These are phyloP conservation scores for Calocybe indica DNA, from an alignment of 768 basidiomycete species.

Conservation along the genomic window DNA sequence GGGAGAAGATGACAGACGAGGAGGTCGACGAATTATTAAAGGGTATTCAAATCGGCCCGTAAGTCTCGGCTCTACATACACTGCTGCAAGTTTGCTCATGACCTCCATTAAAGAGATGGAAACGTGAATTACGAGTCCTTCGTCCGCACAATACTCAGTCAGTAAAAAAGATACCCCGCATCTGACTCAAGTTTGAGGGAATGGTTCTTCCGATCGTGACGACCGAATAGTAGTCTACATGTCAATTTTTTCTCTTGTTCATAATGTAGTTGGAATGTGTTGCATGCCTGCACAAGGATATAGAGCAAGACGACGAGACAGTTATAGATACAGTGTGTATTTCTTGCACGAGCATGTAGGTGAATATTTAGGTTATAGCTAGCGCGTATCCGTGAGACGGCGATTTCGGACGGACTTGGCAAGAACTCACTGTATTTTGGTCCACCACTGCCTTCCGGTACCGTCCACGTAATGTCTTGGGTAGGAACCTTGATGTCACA, in stretches of 20 bases:
- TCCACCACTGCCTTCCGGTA: constrained; percentile 94
- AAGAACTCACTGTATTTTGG: constrained; percentile 84
- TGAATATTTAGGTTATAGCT: too few relatives aligned
- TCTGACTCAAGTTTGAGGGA: neutral
- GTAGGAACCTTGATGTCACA: constrained; percentile 97
- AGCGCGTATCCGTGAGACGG: too few relatives aligned
- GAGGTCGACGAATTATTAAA: constrained; percentile 98
- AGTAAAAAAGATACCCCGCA: constrained; percentile 35
- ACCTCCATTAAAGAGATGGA: constrained; percentile 60
- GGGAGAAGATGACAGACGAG: constrained; percentile 97
- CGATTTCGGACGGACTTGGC: too few relatives aligned
- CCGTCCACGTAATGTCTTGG: constrained; percentile 95
- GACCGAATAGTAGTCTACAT: too few relatives aligned
- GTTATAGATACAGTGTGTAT: too few relatives aligned
- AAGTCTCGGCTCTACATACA: constrained; percentile 23
- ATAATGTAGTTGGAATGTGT: too few relatives aligned
- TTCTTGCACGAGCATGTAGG: too few relatives aligned
- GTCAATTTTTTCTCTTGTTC: too few relatives aligned
- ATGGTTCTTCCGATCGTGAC: too few relatives aligned
- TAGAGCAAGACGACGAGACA: too few relatives aligned
- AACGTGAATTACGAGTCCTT: constrained; percentile 98
- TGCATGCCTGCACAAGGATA: too few relatives aligned
- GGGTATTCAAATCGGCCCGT: constrained; percentile 89
- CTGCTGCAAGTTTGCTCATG: neutral
- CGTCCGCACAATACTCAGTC: constrained; percentile 88